Conservation (phyloP, 768 basidiomycete species). For the Lactarius vividus region DNA sequence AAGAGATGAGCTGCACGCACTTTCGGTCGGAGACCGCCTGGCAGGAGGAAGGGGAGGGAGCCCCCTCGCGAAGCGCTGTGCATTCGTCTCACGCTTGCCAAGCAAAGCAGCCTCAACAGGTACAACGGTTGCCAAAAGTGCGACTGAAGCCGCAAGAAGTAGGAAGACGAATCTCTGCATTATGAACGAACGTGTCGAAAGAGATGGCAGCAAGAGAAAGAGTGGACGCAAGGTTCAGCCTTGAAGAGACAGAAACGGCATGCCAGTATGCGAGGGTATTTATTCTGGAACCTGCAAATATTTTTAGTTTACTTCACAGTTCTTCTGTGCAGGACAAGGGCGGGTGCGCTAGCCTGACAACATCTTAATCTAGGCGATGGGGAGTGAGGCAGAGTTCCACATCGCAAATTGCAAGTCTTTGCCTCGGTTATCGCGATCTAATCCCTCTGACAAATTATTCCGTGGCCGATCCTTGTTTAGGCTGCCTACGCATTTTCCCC, state of each 20-base stretch:
- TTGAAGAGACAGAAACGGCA: not conserved
- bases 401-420: not conserved
- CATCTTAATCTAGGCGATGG: too few relatives aligned
- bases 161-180: constrained; percentile 7
- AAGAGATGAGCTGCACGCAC: not conserved
- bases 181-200: not conserved
- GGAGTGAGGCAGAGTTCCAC: too few relatives aligned
- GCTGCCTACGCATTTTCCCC: too few relatives aligned
- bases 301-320: not conserved
- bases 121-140: not conserved
- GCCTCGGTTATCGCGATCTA: not conserved
- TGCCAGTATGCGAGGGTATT: not conserved
- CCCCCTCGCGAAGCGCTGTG: constrained; percentile 5
- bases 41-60: not conserved
- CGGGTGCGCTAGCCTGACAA: not conserved
- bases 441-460: not conserved
- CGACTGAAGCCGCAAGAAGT: not conserved
- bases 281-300: not conserved
- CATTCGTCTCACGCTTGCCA: constrained; percentile 2
- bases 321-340: not conserved
- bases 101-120: not conserved
- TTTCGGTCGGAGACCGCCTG: not conserved
- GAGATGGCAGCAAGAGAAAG: not conserved
- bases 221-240: not conserved
- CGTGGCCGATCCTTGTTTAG: not conserved